Evolutionary conservation across 1,139 yeast genomes (phyloP).

Genomic region (Sugiyamaella paludigena): DNA sequence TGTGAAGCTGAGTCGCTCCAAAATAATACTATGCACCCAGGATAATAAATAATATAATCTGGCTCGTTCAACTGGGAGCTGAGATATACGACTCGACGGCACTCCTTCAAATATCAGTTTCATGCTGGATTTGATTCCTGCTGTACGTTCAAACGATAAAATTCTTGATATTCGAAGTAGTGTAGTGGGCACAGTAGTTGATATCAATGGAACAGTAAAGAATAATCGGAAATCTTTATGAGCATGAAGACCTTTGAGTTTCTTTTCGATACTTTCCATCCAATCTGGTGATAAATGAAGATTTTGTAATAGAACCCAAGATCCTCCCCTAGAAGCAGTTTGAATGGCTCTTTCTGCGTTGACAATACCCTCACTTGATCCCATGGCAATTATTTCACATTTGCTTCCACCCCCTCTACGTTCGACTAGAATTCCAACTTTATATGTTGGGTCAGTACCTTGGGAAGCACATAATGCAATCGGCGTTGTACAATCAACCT

Average conservation of each 20-base stretch:
- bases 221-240: slow-evolving; percentile 50
- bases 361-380: slow-evolving; percentile 64
- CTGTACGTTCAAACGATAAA: slow-evolving; percentile 57
- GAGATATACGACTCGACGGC: slow-evolving; percentile 23
- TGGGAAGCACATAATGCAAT: slow-evolving; percentile 57
- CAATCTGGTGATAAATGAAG: slow-evolving; percentile 69
- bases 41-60: slow-evolving; percentile 55
- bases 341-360: slow-evolving; percentile 56
- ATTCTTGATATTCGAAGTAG: slow-evolving; percentile 53
- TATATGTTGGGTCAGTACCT: slow-evolving; percentile 66
- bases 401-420: slow-evolving; percentile 20
- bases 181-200: slow-evolving; percentile 52
- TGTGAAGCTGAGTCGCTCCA: slow-evolving; percentile 56
- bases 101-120: slow-evolving; percentile 38
- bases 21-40: slow-evolving; percentile 69
- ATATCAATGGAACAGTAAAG: slow-evolving; percentile 53
- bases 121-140: slow-evolving; percentile 56
- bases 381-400: slow-evolving; percentile 61
- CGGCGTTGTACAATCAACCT: slow-evolving; percentile 36
- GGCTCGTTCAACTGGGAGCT: slow-evolving; percentile 46
- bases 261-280: slow-evolving; percentile 54
- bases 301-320: slow-evolving; percentile 77
- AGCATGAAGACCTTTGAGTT: slow-evolving; percentile 34
- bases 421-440: slow-evolving; percentile 48
- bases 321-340: slow-evolving; percentile 46